Percentiles rank a stretch among this genome's conserved stretches.
Conservation (phyloP, 1,139 yeast species). For the Yamadazyma diddensiae region DNA sequence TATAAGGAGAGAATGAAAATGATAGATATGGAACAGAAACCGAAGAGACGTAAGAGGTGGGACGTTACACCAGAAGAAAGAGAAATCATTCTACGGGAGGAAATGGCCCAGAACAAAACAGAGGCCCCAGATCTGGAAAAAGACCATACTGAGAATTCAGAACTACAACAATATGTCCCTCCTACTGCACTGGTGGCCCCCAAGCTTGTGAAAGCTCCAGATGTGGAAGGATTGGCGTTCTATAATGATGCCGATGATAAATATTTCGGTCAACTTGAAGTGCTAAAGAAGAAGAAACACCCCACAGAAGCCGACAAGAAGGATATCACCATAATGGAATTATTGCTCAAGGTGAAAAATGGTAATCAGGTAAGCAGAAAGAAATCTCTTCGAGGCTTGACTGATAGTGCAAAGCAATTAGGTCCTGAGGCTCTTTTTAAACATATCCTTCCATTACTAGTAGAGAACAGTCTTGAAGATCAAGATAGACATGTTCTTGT, state of each 20-base stretch:
- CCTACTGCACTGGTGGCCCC: neutral
- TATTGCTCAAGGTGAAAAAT: slow-evolving; percentile 71
- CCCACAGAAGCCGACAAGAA: slow-evolving; percentile 52
- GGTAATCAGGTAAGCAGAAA: slow-evolving; percentile 71
- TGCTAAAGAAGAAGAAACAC: slow-evolving; percentile 24
- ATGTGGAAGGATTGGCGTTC: slow-evolving; percentile 52
- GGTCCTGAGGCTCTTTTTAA: slow-evolving; percentile 73
- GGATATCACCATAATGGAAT: slow-evolving; percentile 60
- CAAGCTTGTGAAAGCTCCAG: slow-evolving; percentile 36
- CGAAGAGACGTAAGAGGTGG: slow-evolving; percentile 30
- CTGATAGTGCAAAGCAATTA: slow-evolving; percentile 59
- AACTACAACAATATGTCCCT: neutral
- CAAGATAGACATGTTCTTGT: slow-evolving; percentile 82
- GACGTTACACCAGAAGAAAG: slow-evolving; percentile 36
- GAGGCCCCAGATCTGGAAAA: neutral
- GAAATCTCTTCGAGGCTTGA: slow-evolving; percentile 63
- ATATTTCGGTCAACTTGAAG: slow-evolving; percentile 64
- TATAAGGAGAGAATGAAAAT: slow-evolving; percentile 10
- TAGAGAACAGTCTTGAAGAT: slow-evolving; percentile 73
- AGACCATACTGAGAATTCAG: neutral
- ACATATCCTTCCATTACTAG: slow-evolving; percentile 67
- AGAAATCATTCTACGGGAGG: slow-evolving; percentile 12
- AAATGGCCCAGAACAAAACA: slow-evolving; percentile 1
- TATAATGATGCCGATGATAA: slow-evolving; percentile 72
- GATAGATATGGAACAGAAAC: slow-evolving; percentile 1